Evolutionary conservation across 139 green algal species (phyloP), one percentile per base, ranked within the genome.

Genomic region (Pseudopediastrum boryanum): DNA sequence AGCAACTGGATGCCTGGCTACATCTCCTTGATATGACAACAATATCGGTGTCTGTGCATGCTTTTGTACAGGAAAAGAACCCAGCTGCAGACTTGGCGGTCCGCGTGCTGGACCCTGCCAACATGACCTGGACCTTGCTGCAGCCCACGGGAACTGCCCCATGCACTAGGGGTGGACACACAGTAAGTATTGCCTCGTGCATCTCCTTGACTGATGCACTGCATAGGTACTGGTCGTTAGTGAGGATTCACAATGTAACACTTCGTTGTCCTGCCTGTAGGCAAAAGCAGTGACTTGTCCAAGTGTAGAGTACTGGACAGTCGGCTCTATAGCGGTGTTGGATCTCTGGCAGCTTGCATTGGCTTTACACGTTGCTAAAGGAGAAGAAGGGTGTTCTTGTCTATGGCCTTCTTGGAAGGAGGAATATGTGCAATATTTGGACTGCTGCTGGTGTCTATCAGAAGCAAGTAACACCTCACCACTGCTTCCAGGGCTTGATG

Each of bases 101-200:
- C 56, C 84, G 89, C 13, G 69, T 88, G 63, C 77, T 97, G 23
- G 92, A 97, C 80, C 77, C 83, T 3, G 42, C 76, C 23, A 79
- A 85, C 8, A 64, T 86, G 38, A 43, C 44, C 12, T 97, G 93
- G 93, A 75, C 43, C 3, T 31, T 77, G 29, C 64, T 89, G 35
- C 64, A 52, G 31, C 73, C 68, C 0, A 61, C 41, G 3, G 85
- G 89, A 54, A 7, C 70, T 0, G 42, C 74, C 8, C 93, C 93
- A 16, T n/a, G 59, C 16, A 82, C 90, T 1, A 78, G 94, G 21
- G 94, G 94, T 10, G 90, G 94, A 2, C 94, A 98, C 71, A 86
- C 85, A 33, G 87, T 92, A 46, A 83, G 81, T 46, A 1, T 1
- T 77, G 10, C 6, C 48, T 39, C 35, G 41, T 42, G 50, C 36